These are phyloP conservation scores for Boletus semigastroideus DNA, from an alignment of 1,284 basidiomycete genomes.

Conservation along the genomic window DNA sequence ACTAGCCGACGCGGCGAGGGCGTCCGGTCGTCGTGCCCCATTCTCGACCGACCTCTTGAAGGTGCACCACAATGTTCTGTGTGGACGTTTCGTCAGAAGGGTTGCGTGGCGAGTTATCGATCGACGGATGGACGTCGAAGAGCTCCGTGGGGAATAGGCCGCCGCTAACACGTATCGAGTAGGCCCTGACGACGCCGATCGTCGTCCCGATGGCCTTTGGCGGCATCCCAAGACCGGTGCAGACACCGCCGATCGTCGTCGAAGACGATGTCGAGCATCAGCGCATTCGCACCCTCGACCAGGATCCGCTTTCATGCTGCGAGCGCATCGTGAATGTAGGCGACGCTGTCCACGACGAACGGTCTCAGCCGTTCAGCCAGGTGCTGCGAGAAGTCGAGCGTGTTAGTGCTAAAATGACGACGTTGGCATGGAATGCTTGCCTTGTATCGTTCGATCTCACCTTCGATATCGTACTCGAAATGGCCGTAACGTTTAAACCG, in stretches of 20 bases:
- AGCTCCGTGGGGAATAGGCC: conserved; percentile 98
- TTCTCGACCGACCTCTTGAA: too few species aligned
- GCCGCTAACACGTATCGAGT: conserved; percentile 96
- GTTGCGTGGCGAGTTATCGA: too few species aligned
- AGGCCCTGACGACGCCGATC: conserved; percentile 96
- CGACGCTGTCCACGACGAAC: conserved; percentile 86
- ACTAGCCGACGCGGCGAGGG: too few species aligned
- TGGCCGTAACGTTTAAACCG: too few species aligned
- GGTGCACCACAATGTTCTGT: too few species aligned
- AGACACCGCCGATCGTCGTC: conserved; percentile 92
- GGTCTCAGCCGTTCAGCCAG: conserved; percentile 87
- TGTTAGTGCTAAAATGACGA: too few species aligned
- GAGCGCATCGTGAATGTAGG: conserved; percentile 84
- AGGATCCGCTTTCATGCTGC: conserved; percentile 77
- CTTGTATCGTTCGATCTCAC: too few species aligned
- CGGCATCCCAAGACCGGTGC: conserved; percentile 94
- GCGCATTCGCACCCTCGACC: conserved; percentile 96
- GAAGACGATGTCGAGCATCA: conserved; percentile 96
- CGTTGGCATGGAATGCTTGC: too few species aligned
- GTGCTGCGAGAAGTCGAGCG: conserved; percentile 41
- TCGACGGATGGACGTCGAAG: conserved; percentile 62
- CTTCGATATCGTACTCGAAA: too few species aligned
- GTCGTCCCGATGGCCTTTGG: conserved; percentile 83
- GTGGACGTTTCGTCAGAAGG: too few species aligned
- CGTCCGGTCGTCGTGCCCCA: too few species aligned